Evolutionary conservation across 1,139 yeast species (phyloP).

Genomic region (Dujonia santamariae): DNA sequence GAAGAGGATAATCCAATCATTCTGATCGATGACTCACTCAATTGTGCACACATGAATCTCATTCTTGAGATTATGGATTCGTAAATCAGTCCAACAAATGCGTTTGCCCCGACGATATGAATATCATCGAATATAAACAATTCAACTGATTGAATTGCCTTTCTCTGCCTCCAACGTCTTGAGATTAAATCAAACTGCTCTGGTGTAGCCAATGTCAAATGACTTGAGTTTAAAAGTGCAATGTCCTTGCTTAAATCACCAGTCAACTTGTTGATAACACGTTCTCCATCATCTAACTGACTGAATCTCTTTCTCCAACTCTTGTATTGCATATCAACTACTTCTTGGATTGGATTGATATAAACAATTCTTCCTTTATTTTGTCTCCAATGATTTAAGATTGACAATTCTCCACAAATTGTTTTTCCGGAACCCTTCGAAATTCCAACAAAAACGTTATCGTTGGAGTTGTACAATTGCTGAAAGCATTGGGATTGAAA

Average conservation of each 20-base stretch:
- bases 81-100: constrained; percentile 57
- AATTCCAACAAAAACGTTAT: constrained; percentile 63
- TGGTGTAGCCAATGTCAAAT: constrained; percentile 77
- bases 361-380: constrained; percentile 61
- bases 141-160: constrained; percentile 65
- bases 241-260: constrained; percentile 62
- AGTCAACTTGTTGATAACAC: constrained; percentile 52
- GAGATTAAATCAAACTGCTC: constrained; percentile 69
- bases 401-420: constrained; percentile 66
- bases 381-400: constrained; percentile 67
- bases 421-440: constrained; percentile 80
- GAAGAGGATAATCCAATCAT: constrained; percentile 68
- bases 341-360: constrained; percentile 57
- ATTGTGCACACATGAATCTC: constrained; percentile 64
- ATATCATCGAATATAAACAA: constrained; percentile 72
- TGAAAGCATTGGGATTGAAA: constrained; percentile 73
- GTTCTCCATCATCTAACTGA: constrained; percentile 35
- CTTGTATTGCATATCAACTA: constrained; percentile 43
- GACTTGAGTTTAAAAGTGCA: constrained; percentile 51
- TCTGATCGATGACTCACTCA: constrained; percentile 47
- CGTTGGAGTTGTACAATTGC: constrained; percentile 55
- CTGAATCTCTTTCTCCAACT: constrained; percentile 53
- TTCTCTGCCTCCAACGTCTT: constrained; percentile 79
- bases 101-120: constrained; percentile 58
- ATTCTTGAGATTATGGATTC: constrained; percentile 72